Base-by-base conservation (phyloP, 2,329 filamentous ascomycete species). In the Xylogone sp. region DNA sequence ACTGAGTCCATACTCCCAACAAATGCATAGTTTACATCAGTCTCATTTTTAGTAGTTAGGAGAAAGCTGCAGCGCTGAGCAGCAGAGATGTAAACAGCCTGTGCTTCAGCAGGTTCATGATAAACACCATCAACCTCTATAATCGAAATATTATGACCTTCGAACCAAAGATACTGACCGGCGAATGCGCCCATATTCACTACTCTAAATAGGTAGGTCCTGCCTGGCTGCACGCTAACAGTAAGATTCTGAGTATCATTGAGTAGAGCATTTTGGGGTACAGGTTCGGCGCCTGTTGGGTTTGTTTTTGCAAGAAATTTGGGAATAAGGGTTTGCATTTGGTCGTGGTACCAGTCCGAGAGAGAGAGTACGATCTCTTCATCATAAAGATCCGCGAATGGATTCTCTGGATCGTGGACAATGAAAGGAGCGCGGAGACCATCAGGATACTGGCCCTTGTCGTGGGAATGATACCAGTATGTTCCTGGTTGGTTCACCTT, bases 91-190 rank as follows among this genome's bases (percentile, higher is more conserved):
- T 89, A 89, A 12, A 90, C 74, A 73, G 79, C 79, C 21, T 79
- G 73, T 0, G 84, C 80, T 53, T 81, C 78, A 0, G 76, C 69
- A 0, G 76, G 75, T 53, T 88, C 75, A 1, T 78, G 83, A 58
- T 87, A 90, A 10, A 89, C 75, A 6, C 87, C 87, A 62, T 90
- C 87, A 1, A 90, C 81, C 65, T 90, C 87, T 29, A 90, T 77
- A 50, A 90, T 83, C 22, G 74, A 78, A 70, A 90, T 82, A 27
- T 79, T 84, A 59, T 85, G 82, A 18, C 76, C 81, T 63, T 86
- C 83, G 49, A 87, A 80, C 82, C 82, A 86, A 45, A 87, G 63
- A 56, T 85, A 84, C 60, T 86, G 81, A 2, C 76, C 78, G 1
- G 82, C 80, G 69, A 90, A 91, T 16, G 86, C 87, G 13, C 83